These are phyloP conservation scores for Epichloe festucae DNA, from an alignment of 2,329 filamentous ascomycete genomes.

Conservation along the genomic window DNA sequence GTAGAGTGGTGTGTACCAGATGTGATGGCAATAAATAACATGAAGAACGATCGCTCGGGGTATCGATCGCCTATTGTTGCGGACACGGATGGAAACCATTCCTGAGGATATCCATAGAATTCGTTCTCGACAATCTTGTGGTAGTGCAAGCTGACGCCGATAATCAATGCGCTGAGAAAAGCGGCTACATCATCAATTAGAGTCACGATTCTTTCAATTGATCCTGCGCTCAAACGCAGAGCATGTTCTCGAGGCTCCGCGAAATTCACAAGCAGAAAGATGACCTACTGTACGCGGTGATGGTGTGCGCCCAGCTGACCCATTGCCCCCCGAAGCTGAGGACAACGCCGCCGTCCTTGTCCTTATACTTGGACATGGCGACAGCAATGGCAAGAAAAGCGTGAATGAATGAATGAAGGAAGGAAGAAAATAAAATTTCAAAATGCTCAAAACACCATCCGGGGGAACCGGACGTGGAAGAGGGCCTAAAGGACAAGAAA, in stretches of 20 bases:
- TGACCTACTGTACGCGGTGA: constrained; percentile 63
- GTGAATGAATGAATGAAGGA: constrained; percentile 5
- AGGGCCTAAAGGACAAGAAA: constrained; percentile 1
- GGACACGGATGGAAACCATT: constrained; percentile 95
- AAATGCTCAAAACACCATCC: constrained; percentile 17
- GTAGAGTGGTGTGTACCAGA: constrained; percentile 45
- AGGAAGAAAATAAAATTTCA: neutral
- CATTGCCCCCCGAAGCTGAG: constrained; percentile 68
- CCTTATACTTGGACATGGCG: constrained; percentile 42
- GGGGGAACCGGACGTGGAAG: constrained; percentile 15
- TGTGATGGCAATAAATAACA: constrained; percentile 92
- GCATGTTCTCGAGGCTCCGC: neutral
- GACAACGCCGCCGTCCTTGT: constrained; percentile 48
- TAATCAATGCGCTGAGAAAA: constrained; percentile 73
- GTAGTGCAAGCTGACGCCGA: constrained; percentile 76
- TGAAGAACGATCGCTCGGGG: constrained; percentile 91
- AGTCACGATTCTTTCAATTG: neutral
- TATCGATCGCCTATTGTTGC: constrained; percentile 96
- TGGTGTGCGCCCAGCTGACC: constrained; percentile 81
- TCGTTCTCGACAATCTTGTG: constrained; percentile 97
- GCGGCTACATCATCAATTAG: constrained; percentile 41
- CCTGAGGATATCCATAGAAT: constrained; percentile 83
- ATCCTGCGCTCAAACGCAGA: neutral
- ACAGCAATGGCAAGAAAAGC: constrained; percentile 10
- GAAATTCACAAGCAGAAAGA: neutral